A percentile compares a stretch with the other conserved stretches of the same genome.
Conservation (phyloP, 2,329 filamentous ascomycete species). For the Alternaria atra region DNA sequence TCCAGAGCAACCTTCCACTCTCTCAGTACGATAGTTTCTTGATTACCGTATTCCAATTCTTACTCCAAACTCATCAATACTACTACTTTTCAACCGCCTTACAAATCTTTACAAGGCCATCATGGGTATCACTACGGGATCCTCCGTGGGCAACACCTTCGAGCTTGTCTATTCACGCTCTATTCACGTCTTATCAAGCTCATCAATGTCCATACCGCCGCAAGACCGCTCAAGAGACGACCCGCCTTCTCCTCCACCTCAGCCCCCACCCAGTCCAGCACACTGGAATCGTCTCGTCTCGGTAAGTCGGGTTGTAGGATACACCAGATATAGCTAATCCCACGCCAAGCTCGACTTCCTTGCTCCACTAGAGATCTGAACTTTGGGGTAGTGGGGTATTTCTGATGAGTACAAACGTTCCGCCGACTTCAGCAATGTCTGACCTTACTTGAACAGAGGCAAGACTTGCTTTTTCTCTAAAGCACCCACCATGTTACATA, state of each 20-base stretch:
- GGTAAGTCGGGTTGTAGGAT: slow-evolving; percentile 22
- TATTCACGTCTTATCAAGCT: neutral
- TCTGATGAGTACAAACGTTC: slow-evolving; percentile 2
- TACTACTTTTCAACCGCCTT: neutral
- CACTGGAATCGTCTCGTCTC: slow-evolving; percentile 36
- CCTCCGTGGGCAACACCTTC: neutral
- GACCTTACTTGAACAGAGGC: slow-evolving; percentile 9
- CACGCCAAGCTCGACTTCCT: slow-evolving; percentile 31
- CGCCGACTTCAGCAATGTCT: neutral
- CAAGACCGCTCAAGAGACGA: slow-evolving; percentile 47
- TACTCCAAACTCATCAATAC: neutral
- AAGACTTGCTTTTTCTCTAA: neutral
- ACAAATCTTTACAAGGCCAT: neutral
- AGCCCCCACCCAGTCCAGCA: slow-evolving; percentile 52
- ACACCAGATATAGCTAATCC: slow-evolving; percentile 21
- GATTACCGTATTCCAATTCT: neutral
- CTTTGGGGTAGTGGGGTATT: slow-evolving; percentile 5
- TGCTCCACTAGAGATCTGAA: slow-evolving; percentile 28
- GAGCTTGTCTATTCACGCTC: neutral
- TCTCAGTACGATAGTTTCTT: neutral
- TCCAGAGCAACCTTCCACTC: slow-evolving; percentile 1
- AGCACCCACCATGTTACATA: slow-evolving; percentile 5
- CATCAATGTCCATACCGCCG: slow-evolving; percentile 10
- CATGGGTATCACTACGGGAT: slow-evolving; percentile 8
- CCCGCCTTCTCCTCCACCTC: slow-evolving; percentile 52